Conservation (phyloP, 1,284 basidiomycete species). For the Cutaneotrichosporon dermatis region DNA sequence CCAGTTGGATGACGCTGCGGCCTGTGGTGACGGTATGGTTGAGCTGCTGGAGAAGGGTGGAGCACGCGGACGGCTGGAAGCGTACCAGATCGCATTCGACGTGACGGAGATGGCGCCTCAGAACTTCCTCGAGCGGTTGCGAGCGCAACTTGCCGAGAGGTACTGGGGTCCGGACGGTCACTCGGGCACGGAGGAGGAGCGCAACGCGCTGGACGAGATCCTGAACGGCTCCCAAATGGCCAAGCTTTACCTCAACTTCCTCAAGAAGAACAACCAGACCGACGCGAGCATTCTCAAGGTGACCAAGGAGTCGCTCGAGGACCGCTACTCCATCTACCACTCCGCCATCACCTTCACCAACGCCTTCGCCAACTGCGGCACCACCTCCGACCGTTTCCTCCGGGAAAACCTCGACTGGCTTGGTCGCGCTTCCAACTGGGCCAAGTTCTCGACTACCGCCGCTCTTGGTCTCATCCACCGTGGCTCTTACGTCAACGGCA, state of each 20-base stretch:
- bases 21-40: slow-evolving; percentile 47
- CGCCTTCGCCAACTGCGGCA: slow-evolving; percentile 92
- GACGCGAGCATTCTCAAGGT: slow-evolving; percentile 86
- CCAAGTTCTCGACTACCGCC: slow-evolving; percentile 92
- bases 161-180: slow-evolving; percentile 32
- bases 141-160: slow-evolving; percentile 32
- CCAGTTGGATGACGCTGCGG: slow-evolving; percentile 69
- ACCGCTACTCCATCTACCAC: slow-evolving; percentile 92
- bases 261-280: slow-evolving; percentile 86
- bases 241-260: slow-evolving; percentile 86
- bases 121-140: slow-evolving; percentile 75
- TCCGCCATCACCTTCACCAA: slow-evolving; percentile 91
- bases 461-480: slow-evolving; percentile 95
- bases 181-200: slow-evolving; percentile 61
- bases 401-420: slow-evolving; percentile 95
- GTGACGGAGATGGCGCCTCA: slow-evolving; percentile 86
- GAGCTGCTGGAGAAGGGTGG: slow-evolving; percentile 43
- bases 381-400: slow-evolving; percentile 85
- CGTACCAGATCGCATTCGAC: slow-evolving; percentile 92
- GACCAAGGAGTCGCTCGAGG: slow-evolving; percentile 85
- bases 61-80: slow-evolving; percentile 59
- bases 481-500: slow-evolving; percentile 86
- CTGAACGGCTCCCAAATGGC: slow-evolving; percentile 83
- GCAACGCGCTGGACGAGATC: slow-evolving; percentile 52
- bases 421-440: slow-evolving; percentile 88